Conservation (phyloP, 1,284 basidiomycete species). For the Ganoderma boninense region DNA sequence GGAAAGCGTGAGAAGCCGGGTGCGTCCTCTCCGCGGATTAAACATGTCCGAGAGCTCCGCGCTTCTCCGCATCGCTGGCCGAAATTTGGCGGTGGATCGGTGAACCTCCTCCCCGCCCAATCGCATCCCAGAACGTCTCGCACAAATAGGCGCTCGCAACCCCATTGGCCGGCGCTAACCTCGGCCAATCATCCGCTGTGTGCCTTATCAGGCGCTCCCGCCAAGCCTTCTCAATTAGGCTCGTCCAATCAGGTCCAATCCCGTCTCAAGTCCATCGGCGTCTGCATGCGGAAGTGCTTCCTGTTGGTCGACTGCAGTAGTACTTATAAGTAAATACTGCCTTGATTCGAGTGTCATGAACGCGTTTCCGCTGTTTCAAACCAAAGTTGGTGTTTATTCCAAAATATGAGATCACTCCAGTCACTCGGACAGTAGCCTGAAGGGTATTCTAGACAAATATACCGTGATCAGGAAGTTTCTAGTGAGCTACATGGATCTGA, state of each 20-base stretch:
- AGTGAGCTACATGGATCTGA: neutral
- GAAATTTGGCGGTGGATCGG: conserved; percentile 8
- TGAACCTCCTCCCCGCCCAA: conserved; percentile 25
- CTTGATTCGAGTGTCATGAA: too few relatives aligned
- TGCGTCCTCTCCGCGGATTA: neutral
- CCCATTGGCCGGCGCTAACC: neutral
- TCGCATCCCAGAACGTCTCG: conserved; percentile 29
- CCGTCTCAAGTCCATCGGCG: too few relatives aligned
- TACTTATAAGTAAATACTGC: too few relatives aligned
- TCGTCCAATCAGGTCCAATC: too few relatives aligned
- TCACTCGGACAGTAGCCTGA: too few relatives aligned
- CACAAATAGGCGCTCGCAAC: neutral
- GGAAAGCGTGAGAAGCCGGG: conserved; percentile 29
- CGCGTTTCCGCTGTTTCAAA: too few relatives aligned
- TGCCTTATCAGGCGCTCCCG: neutral
- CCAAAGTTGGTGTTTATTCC: too few relatives aligned
- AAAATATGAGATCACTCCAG: too few relatives aligned
- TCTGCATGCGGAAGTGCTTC: too few relatives aligned
- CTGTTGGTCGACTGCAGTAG: too few relatives aligned
- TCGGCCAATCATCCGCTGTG: neutral
- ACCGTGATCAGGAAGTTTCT: neutral
- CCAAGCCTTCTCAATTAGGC: neutral
- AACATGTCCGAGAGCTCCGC: conserved; percentile 4
- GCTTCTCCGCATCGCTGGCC: neutral
- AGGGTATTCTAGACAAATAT: neutral